Evolutionary conservation across 768 basidiomycete genomes (phyloP).

Genomic region (Filobasidium floriforme): DNA sequence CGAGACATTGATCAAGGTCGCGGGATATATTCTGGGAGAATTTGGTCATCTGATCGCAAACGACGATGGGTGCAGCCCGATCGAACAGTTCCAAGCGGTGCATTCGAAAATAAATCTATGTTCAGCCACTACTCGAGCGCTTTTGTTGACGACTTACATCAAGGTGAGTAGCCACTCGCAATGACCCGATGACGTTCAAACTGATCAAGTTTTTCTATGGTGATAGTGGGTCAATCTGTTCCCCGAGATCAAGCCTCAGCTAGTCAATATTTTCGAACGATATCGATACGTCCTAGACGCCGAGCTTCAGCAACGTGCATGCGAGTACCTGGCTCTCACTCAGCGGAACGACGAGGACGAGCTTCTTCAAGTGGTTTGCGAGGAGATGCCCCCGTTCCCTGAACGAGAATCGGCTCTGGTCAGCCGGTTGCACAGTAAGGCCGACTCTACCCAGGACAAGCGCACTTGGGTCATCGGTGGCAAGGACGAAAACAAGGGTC

Average conservation of each 20-base stretch:
- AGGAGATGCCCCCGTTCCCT: slow-evolving; percentile 98
- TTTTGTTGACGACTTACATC: slow-evolving; percentile 92
- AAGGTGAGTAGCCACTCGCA: slow-evolving; percentile 49
- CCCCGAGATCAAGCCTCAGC: slow-evolving; percentile 91
- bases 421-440: slow-evolving; percentile 77
- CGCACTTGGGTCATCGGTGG: slow-evolving; percentile 91
- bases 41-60: slow-evolving; percentile 97
- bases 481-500: slow-evolving; percentile 80
- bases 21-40: slow-evolving; percentile 94
- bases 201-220: neutral
- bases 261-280: slow-evolving; percentile 89
- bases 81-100: slow-evolving; percentile 84
- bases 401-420: slow-evolving; percentile 85
- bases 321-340: slow-evolving; percentile 89
- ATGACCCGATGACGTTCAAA: neutral
- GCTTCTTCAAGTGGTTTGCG: slow-evolving; percentile 84
- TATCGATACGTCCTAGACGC: slow-evolving; percentile 96
- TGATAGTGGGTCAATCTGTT: slow-evolving; percentile 90
- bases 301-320: slow-evolving; percentile 94
- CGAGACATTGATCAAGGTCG: slow-evolving; percentile 73
- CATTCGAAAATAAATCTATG: slow-evolving; percentile 95
- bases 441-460: slow-evolving; percentile 88
- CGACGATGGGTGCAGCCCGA: slow-evolving; percentile 82
- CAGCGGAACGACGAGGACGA: slow-evolving; percentile 81
- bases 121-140: slow-evolving; percentile 77